Evolutionary conservation across 163 green algal species (phyloP).

Genomic region (Smithsoniella earleae): DNA sequence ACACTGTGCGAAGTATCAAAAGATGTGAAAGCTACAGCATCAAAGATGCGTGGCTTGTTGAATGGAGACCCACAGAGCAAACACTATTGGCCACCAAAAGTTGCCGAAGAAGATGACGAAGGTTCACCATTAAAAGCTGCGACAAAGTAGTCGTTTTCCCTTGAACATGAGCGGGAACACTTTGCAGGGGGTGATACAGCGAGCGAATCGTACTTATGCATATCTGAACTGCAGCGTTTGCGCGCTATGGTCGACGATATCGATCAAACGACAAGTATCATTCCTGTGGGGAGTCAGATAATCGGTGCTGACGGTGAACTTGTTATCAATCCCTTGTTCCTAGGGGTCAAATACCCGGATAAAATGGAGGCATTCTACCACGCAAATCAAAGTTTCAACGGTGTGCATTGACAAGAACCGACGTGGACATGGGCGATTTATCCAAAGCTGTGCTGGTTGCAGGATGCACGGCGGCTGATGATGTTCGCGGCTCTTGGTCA

Average conservation of each 20-base stretch:
- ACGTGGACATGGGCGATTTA: neutral
- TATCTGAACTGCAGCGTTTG: conserved; percentile 59
- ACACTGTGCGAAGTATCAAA: neutral
- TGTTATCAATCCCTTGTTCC: conserved; percentile 52
- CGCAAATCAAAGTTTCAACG: conserved; percentile 28
- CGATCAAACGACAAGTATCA: conserved; percentile 42
- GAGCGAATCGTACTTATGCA: conserved; percentile 32
- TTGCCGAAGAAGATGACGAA: conserved; percentile 31
- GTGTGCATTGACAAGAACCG: conserved; percentile 7
- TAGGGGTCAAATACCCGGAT: conserved; percentile 54
- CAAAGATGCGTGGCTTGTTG: conserved; percentile 40
- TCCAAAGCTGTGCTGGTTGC: neutral
- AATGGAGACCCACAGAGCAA: conserved; percentile 49
- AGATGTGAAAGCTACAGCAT: conserved; percentile 8
- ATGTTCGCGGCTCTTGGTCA: conserved; percentile 61
- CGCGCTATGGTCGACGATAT: conserved; percentile 51
- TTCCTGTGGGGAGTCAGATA: conserved; percentile 45
- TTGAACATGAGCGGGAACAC: conserved; percentile 31
- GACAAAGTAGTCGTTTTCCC: conserved; percentile 7
- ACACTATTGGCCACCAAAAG: conserved; percentile 30
- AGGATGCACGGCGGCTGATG: conserved; percentile 39
- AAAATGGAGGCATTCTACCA: conserved; percentile 65
- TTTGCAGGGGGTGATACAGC: conserved; percentile 33
- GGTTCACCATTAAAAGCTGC: neutral
- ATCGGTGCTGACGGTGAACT: conserved; percentile 48